These are phyloP conservation scores for Solanum neorickii DNA, from an alignment of 257 asterid species.

Conservation along the genomic window DNA sequence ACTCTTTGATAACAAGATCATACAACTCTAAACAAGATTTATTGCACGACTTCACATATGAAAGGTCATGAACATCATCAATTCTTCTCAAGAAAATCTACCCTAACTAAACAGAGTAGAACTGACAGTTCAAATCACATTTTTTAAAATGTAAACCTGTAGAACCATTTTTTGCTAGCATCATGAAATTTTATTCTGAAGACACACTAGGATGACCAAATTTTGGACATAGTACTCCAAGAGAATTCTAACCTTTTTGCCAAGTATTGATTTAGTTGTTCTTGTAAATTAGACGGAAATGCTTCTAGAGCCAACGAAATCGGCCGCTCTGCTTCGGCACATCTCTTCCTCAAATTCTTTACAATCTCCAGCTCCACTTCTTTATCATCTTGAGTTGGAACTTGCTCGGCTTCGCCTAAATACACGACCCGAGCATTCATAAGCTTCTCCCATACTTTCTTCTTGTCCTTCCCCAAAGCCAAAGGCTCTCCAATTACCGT, in stretches of 20 bases:
- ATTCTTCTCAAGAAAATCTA: neutral
- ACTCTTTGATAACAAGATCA: neutral
- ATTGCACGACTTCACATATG: neutral
- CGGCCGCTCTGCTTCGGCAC: constrained; percentile 36
- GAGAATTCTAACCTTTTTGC: constrained; percentile 34
- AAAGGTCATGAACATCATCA: neutral
- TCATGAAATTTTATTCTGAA: neutral
- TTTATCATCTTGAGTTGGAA: constrained; percentile 62
- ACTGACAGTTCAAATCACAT: neutral
- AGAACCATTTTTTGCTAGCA: neutral
- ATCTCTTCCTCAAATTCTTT: constrained; percentile 47
- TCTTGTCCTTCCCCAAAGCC: constrained; percentile 54
- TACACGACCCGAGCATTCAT: constrained; percentile 64
- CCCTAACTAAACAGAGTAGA: neutral
- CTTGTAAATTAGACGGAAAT: constrained; percentile 61
- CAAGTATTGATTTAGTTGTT: constrained; percentile 47
- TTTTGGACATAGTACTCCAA: neutral
- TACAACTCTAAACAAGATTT: neutral
- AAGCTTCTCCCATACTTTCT: constrained; percentile 70
- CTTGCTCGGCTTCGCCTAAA: constrained; percentile 88
- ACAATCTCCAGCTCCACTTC: constrained; percentile 72
- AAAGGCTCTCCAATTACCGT: constrained; percentile 60
- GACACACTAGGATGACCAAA: neutral
- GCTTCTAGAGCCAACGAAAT: constrained; percentile 64
- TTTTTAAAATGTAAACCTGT: neutral